Base-by-base conservation (phyloP, 2,329 filamentous ascomycete genomes). In the Thermochaetoides dissita region DNA sequence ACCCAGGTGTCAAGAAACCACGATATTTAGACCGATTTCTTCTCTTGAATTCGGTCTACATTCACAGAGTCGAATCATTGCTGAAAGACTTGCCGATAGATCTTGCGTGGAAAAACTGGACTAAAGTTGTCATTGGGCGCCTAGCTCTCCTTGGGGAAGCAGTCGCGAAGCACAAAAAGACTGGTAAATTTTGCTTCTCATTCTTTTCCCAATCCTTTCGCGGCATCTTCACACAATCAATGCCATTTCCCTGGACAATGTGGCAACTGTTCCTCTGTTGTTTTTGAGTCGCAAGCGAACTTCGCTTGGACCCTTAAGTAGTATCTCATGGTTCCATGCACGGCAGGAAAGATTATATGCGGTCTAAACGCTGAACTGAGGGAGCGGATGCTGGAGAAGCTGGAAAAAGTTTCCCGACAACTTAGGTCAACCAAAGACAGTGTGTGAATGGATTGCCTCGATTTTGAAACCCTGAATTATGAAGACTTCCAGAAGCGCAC, bases 171-270 rank as follows among this genome's bases (percentile, higher is more conserved):
- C 36, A 10, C 7, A 37, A 40, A 10, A 49, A 46, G 17, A 37
- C 39, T 6, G 37, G 59, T 48, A 50, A 44, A 9, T 61, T 59
- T 44, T 53, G 42, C 46, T n/a, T 24, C 17, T 24, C 17, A 3
- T 61, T 61, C 39, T 57, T 44, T 59, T 59, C 38, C 47, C 51
- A 7, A 41, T 59, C 32, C 34, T 35, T 1, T 46, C 37, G 6
- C 39, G 52, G 2, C 54, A 60, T 34, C 53, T 57, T 32, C 41
- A 60, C 39, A 56, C 35, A 3, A 59, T 61, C 43, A 61, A 60
- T 42, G 38, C 35, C 7, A 51, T 58, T 10, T 30, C 60, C 1
- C 45, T 61, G 3, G 55, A 61, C 39, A 53, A 59, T 9, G 41
- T 44, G 4, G 36, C 41, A 6, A 10, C 7, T 55, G 52, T 42